Evolutionary conservation across 495 filamentous ascomycete genomes (phyloP).

Genomic region (Elaphomyces granulatus): DNA sequence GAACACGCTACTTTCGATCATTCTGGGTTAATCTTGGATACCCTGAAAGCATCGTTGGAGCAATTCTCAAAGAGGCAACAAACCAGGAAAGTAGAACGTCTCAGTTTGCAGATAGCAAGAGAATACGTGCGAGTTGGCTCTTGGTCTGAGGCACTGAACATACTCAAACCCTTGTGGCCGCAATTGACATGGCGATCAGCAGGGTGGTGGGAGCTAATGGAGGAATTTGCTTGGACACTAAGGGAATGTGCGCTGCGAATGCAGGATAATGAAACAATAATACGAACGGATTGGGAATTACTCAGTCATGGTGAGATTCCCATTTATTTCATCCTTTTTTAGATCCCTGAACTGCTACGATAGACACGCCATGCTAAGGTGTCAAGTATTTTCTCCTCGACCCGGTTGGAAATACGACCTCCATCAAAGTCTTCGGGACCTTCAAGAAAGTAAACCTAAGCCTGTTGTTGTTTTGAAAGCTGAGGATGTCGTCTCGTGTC

Average conservation of each 20-base stretch:
- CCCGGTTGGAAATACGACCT: conserved; percentile 58
- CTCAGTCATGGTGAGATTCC: conserved; percentile 46
- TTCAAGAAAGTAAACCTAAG: conserved; percentile 37
- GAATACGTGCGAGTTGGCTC: conserved; percentile 46
- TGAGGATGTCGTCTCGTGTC: conserved; percentile 53
- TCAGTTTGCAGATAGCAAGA: conserved; percentile 54
- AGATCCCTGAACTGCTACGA: neutral
- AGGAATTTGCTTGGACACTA: conserved; percentile 57
- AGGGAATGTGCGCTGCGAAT: conserved; percentile 53
- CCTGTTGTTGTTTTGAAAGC: conserved; percentile 50
- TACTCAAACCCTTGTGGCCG: conserved; percentile 60
- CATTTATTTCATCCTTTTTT: neutral
- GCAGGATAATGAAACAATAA: conserved; percentile 47
- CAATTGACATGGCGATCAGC: conserved; percentile 58
- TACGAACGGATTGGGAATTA: conserved; percentile 79
- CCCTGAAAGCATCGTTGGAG: conserved; percentile 42
- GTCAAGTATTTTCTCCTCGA: conserved; percentile 19
- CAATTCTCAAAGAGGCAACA: conserved; percentile 55
- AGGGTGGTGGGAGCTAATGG: conserved; percentile 67
- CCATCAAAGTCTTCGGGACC: conserved; percentile 46
- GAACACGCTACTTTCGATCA: conserved; percentile 46
- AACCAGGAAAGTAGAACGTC: conserved; percentile 46
- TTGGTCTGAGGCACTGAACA: conserved; percentile 51
- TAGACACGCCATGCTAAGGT: neutral
- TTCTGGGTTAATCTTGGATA: conserved; percentile 42